Conservation (phyloP, 345 rosid genomes). For the Barbarea vulgaris region DNA sequence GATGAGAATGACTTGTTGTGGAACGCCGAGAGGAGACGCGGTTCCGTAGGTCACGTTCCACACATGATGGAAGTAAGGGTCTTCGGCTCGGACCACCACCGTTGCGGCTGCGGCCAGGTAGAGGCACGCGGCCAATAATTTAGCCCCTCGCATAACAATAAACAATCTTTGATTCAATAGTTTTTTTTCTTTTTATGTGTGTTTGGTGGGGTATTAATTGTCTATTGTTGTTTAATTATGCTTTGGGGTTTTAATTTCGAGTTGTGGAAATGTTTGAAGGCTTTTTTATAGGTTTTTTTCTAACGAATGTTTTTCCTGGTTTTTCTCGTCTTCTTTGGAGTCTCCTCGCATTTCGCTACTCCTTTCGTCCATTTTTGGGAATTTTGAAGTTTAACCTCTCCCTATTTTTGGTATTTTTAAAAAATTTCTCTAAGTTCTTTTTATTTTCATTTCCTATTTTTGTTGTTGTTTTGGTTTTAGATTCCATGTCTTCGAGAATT, state of each 20-base stretch:
- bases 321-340: conserved; percentile 34
- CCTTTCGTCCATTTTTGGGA: conserved; percentile 34
- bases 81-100: conserved; percentile 55
- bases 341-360: conserved; percentile 39
- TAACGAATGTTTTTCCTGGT: conserved; percentile 25
- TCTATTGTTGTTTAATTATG: conserved; percentile 26
- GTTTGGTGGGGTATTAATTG: conserved; percentile 19
- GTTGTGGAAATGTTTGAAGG: conserved; percentile 23
- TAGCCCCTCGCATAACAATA: conserved; percentile 47
- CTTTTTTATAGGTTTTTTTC: conserved; percentile 33
- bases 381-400: conserved; percentile 23
- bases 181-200: background rate
- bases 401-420: conserved; percentile 22
- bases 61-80: conserved; percentile 65
- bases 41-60: conserved; percentile 88
- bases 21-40: conserved; percentile 68
- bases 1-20: conserved; percentile 77
- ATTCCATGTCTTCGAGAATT: conserved; percentile 8
- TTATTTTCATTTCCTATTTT: background rate
- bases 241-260: conserved; percentile 37
- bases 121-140: conserved; percentile 38
- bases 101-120: conserved; percentile 44
- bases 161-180: conserved; percentile 20
- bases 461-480: background rate
- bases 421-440: background rate